phyloP scores from a whole-genome alignment of 148 eudicot genomes.

The Suaeda aralocaspica region DNA sequence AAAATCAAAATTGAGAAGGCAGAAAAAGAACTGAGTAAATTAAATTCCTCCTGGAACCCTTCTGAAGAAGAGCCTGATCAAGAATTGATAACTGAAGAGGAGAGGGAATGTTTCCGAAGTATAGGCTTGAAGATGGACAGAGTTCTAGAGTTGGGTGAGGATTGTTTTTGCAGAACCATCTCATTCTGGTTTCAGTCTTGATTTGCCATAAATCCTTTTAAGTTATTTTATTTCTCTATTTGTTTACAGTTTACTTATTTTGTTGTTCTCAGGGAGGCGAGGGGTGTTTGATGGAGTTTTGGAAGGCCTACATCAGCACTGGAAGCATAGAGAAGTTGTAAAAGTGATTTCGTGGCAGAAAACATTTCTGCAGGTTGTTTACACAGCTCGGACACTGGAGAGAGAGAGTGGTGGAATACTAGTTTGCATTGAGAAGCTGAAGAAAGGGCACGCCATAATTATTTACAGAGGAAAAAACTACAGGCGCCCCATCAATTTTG shows the following conservation, averaged over 20 bases:
- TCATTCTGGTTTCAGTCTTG: no score
- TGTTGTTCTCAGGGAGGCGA: conserved; percentile 65
- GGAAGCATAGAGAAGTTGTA: conserved; percentile 89
- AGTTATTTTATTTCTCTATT: not conserved
- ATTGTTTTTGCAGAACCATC: not conserved
- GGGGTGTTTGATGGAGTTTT: conserved; percentile 90
- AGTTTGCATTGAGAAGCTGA: conserved; percentile 68
- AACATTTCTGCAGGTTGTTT: conserved; percentile 44
- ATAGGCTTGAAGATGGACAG: conserved; percentile 64
- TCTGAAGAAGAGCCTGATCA: conserved; percentile 59
- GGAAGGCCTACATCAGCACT: conserved; percentile 92
- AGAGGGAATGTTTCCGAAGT: conserved; percentile 67
- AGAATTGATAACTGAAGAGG: conserved; percentile 81
- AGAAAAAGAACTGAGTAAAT: conserved; percentile 36
- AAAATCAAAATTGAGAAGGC: conserved; percentile 60
- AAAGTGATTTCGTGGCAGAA: conserved; percentile 90
- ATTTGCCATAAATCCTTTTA: not conserved
- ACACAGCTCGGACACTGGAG: conserved; percentile 68
- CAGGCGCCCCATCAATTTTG: conserved; percentile 50
- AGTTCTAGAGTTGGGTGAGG: conserved; percentile 69
- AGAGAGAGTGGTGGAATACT: conserved; percentile 74
- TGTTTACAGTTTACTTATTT: not conserved
- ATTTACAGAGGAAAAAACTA: conserved; percentile 91
- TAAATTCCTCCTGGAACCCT: conserved; percentile 52
- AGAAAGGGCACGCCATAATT: conserved; percentile 84